Base-by-base conservation (phyloP, 2,329 filamentous ascomycete species). In the Epichloe gansuensis region DNA sequence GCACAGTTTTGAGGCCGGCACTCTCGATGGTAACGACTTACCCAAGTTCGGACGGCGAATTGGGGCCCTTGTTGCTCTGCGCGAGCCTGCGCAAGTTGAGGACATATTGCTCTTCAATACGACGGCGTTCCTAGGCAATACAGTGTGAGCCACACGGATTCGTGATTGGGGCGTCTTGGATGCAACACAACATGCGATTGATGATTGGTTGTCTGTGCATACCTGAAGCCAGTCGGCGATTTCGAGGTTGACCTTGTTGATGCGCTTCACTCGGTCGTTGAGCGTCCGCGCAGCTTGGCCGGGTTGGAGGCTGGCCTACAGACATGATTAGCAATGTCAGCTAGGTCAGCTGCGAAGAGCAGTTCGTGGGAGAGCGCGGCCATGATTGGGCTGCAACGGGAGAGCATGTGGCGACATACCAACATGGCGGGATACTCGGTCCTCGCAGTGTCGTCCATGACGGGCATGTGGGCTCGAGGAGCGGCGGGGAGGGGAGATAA, bases 201-300 rank as follows among this genome's bases (percentile, higher is more conserved):
- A 17, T 17, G 11, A n/a, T 8, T 17, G 11, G 12, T 8, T 5
- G 11, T 25, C 11, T 21, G 17, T 48, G 55, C 71, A 69, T 81
- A 95, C 90, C 84, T 91, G 86, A 56, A 98, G 78, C 89, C 91
- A 98, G 71, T 97, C 91, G 67, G 91, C 91, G 63, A 98, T 88
- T 66, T 96, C 89, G 60, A 75, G 71, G 69, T 98, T 96, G 71
- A 95, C 73, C 68, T 84, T 89, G 62, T 79, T 80, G 65, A 97
- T 91, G 69, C 89, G 81, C 69, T 86, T 87, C 60, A 97, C 80
- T 63, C 93, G 87, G 61, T 96, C 90, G 68, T 84, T 86, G 61
- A 97, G 79, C 54, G 89, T 79, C 51, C 80, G 77, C 40, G 89
- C 87, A 54, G 93, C 90, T 72, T 93, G 88, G 59, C 72, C 72